A percentile compares a stretch with the other conserved stretches of the same genome.
Evolutionary conservation across 2,329 filamentous ascomycete species (phyloP).

Genomic region (Phialocephala subalpina): DNA sequence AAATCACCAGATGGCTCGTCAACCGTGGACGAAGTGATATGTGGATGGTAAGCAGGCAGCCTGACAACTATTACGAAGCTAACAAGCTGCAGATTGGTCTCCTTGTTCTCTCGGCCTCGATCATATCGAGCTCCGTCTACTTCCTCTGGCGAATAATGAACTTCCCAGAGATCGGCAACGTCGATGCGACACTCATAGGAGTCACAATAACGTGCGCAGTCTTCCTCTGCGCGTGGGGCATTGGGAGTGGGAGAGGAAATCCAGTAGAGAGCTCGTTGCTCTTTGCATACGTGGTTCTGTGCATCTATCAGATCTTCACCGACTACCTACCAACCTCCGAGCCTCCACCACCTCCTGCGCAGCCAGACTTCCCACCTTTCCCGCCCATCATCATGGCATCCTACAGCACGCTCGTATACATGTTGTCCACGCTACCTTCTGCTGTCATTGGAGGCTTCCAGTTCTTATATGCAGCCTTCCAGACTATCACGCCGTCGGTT

Average conservation of each 20-base stretch:
- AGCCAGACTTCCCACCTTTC: conserved; percentile 94
- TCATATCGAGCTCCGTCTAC: conserved; percentile 93
- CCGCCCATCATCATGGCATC: conserved; percentile 98
- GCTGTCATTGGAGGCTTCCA: conserved; percentile 85
- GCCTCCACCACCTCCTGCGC: conserved; percentile 60
- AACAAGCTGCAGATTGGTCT: conserved; percentile 74
- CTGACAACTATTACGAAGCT: conserved; percentile 18
- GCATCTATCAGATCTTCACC: conserved; percentile 99
- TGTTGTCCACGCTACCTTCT: conserved; percentile 82
- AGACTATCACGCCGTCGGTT: conserved; percentile 94
- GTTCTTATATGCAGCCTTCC: conserved; percentile 89
- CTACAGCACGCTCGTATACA: conserved; percentile 88
- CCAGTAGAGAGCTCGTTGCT: conserved; percentile 94
- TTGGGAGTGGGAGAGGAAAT: conserved; percentile 91
- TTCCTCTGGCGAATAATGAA: conserved; percentile 95
- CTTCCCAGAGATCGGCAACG: conserved; percentile 91
- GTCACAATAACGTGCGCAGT: conserved; percentile 91
- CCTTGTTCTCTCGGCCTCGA: conserved; percentile 85
- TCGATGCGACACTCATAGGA: conserved; percentile 92
- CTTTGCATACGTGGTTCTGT: conserved; percentile 97
- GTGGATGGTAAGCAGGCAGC: conserved; percentile 79
- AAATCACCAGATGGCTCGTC: conserved; percentile 94
- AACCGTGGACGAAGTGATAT: conserved; percentile 93
- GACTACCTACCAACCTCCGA: conserved; percentile 83
- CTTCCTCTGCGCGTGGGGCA: conserved; percentile 92